These are phyloP conservation scores for Lophiotrema nucula DNA, from an alignment of 495 filamentous ascomycete species.

Conservation along the genomic window DNA sequence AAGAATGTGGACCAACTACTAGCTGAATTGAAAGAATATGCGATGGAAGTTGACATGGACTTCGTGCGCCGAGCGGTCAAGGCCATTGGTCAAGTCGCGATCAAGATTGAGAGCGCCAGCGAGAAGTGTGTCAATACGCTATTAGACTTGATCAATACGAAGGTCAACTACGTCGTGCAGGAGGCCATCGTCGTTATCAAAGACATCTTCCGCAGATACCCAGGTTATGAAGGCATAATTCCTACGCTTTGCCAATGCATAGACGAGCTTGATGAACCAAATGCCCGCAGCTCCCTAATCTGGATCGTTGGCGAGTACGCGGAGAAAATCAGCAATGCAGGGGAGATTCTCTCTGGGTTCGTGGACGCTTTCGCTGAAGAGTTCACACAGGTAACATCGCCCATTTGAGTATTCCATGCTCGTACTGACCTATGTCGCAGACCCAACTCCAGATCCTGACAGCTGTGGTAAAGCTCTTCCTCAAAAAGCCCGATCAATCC, in stretches of 20 bases:
- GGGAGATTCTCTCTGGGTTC: constrained; percentile 81
- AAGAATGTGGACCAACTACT: constrained; percentile 94
- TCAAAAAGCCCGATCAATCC: constrained; percentile 86
- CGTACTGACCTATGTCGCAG: constrained; percentile 45
- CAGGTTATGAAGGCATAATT: constrained; percentile 96
- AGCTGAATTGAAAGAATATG: constrained; percentile 93
- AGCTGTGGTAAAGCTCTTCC: constrained; percentile 92
- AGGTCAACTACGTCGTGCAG: constrained; percentile 98
- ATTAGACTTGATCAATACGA: constrained; percentile 89
- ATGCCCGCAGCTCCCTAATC: constrained; percentile 85
- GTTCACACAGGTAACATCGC: constrained; percentile 68
- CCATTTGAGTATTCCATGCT: background rate
- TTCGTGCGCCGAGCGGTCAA: constrained; percentile 91
- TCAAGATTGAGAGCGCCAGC: constrained; percentile 92
- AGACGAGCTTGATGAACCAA: constrained; percentile 93
- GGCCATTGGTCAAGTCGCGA: constrained; percentile 95
- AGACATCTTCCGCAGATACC: constrained; percentile 97
- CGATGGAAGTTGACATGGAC: constrained; percentile 98
- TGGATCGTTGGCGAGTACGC: constrained; percentile 99
- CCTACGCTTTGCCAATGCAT: constrained; percentile 95
- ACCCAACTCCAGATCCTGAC: constrained; percentile 95
- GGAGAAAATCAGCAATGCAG: constrained; percentile 97
- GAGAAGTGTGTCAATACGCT: constrained; percentile 94
- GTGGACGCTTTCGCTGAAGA: constrained; percentile 92
- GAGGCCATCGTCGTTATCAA: constrained; percentile 98